These are phyloP conservation scores for Juglanconis oblonga DNA, from an alignment of 2,329 filamentous ascomycete genomes.

Conservation along the genomic window DNA sequence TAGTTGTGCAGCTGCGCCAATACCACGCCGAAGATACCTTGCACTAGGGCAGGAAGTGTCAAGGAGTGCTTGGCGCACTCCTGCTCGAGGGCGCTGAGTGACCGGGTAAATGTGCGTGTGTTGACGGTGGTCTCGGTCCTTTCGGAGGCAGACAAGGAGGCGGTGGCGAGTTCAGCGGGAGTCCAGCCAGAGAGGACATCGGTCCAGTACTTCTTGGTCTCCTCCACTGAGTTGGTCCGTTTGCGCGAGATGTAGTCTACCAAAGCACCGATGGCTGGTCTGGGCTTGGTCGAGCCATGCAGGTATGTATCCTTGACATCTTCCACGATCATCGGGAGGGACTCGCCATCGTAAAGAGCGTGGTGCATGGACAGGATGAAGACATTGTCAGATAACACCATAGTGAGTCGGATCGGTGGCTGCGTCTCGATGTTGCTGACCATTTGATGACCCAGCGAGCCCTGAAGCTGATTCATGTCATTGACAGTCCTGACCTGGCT, in stretches of 20 bases:
- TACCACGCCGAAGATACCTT: constrained; percentile 32
- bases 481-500: constrained; percentile 19
- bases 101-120: constrained; percentile 18
- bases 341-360: constrained; percentile 33
- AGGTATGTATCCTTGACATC: constrained; percentile 29
- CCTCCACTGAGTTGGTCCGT: constrained; percentile 10
- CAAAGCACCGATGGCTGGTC: too few relatives aligned
- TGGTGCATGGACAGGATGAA: constrained; percentile 34
- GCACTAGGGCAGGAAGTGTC: constrained; percentile 30
- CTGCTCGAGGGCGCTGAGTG: constrained; percentile 26
- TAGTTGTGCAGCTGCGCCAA: constrained; percentile 28
- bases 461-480: constrained; percentile 11
- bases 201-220: constrained; percentile 28
- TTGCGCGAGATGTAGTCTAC: too few relatives aligned
- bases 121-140: constrained; percentile 3
- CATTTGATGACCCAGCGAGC: constrained; percentile 23
- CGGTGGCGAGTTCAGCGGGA: constrained; percentile 17
- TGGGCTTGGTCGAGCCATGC: too few relatives aligned
- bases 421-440: constrained; percentile 23
- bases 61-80: constrained; percentile 26
- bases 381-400: constrained; percentile 21
- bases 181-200: constrained; percentile 22
- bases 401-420: constrained; percentile 28
- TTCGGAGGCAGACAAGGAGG: too few relatives aligned
- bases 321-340: constrained; percentile 30